Evolutionary conservation across 352 stramenopile genomes (phyloP).

Genomic region (Phytophthora ramorum): DNA sequence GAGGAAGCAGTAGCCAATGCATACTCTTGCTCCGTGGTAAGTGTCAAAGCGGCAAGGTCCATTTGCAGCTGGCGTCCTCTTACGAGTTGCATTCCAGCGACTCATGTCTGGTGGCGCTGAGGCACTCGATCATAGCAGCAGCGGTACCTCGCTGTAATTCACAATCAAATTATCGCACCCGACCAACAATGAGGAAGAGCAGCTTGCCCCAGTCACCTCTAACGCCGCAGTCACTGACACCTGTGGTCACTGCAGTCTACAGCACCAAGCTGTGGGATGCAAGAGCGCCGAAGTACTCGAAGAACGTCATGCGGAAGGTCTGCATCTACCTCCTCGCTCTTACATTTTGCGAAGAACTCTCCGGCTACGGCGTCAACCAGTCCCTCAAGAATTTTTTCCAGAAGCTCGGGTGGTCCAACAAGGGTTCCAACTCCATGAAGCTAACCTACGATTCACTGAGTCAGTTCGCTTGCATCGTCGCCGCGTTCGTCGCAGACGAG

Average conservation of each 20-base stretch:
- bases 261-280: slow-evolving; percentile 47
- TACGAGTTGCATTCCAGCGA: not conserved
- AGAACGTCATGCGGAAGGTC: slow-evolving; percentile 58
- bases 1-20: not conserved
- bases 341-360: slow-evolving; percentile 45
- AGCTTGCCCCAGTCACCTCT: slow-evolving; percentile 12
- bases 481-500: slow-evolving; percentile 63
- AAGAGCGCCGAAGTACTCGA: slow-evolving; percentile 55
- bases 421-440: slow-evolving; percentile 68
- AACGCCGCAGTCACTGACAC: slow-evolving; percentile 21
- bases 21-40: not conserved
- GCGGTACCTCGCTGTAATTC: not conserved
- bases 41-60: not conserved
- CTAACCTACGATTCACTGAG: slow-evolving; percentile 67
- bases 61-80: not conserved
- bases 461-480: slow-evolving; percentile 67
- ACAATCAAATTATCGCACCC: slow-evolving; percentile 6
- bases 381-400: slow-evolving; percentile 72
- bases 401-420: slow-evolving; percentile 59
- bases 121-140: not conserved
- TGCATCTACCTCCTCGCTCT: slow-evolving; percentile 64
- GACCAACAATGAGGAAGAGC: slow-evolving; percentile 10
- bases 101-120: not conserved
- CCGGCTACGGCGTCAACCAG: slow-evolving; percentile 65
- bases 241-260: slow-evolving; percentile 7